Conservation (phyloP, 768 basidiomycete genomes). For the Leccinum rimulosum region DNA sequence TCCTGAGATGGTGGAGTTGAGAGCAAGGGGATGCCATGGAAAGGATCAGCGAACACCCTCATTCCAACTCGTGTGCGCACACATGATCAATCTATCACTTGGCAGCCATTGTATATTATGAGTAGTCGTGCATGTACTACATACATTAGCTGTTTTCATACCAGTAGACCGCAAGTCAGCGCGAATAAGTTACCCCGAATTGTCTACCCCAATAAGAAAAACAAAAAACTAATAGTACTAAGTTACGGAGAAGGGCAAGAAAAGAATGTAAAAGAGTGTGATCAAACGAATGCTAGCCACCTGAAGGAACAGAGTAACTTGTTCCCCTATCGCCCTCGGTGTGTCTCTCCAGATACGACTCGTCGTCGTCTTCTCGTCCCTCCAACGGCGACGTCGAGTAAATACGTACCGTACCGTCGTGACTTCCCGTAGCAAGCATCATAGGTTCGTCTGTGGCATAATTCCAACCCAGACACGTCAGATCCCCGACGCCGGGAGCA, state of each 20-base stretch:
- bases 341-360: slow-evolving; percentile 23
- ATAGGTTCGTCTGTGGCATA: slow-evolving; percentile 48
- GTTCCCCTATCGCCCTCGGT: slow-evolving; percentile 25
- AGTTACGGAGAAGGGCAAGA: not conserved
- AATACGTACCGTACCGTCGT: slow-evolving; percentile 72
- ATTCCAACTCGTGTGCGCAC: slow-evolving; percentile 1
- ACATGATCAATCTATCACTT: slow-evolving; percentile 11
- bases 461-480: slow-evolving; percentile 84
- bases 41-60: not conserved
- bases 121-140: slow-evolving; percentile 17
- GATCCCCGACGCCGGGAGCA: slow-evolving; percentile 51
- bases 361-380: slow-evolving; percentile 21
- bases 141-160: slow-evolving; percentile 30
- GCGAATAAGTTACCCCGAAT: slow-evolving; percentile 22
- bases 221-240: slow-evolving; percentile 3
- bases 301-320: slow-evolving; percentile 28
- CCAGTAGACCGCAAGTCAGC: slow-evolving; percentile 19
- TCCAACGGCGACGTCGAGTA: slow-evolving; percentile 53
- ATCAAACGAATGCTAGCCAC: slow-evolving; percentile 17
- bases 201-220: slow-evolving; percentile 18
- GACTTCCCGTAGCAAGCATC: slow-evolving; percentile 70
- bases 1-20: slow-evolving; percentile 17
- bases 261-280: slow-evolving; percentile 8
- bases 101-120: slow-evolving; percentile 19
- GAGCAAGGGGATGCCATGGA: slow-evolving; percentile 1